Evolutionary conservation across 1,139 yeast genomes (phyloP).

Genomic region (Kodamaea alishanica): DNA sequence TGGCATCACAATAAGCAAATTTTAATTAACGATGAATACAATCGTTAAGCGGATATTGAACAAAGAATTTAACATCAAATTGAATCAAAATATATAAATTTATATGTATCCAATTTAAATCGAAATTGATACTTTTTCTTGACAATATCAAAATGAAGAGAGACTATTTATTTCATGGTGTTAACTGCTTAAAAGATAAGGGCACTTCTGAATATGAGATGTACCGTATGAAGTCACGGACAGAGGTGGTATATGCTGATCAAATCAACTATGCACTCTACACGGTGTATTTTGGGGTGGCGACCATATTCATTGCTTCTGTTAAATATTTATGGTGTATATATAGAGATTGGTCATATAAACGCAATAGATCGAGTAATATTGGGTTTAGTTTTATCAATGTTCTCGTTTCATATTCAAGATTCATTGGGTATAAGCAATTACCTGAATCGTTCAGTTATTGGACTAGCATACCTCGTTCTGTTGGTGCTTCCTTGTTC

Average conservation of each 20-base stretch:
- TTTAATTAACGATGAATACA: too few species aligned
- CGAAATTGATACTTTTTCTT: too few species aligned
- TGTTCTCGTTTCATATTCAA: conserved; percentile 35
- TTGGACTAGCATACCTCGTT: conserved; percentile 48
- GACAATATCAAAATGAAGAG: conserved; percentile 8
- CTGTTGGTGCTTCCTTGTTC: conserved; percentile 46
- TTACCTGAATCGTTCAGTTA: conserved; percentile 35
- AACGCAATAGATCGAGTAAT: conserved; percentile 12
- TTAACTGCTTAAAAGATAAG: conserved; percentile 46
- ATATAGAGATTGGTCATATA: conserved; percentile 31
- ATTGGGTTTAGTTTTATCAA: conserved; percentile 20
- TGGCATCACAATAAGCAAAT: too few species aligned
- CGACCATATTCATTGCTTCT: conserved; percentile 33
- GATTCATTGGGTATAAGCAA: conserved; percentile 50
- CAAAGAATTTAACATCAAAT: too few species aligned
- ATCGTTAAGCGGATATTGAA: too few species aligned
- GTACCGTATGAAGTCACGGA: conserved; percentile 32
- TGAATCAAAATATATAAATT: too few species aligned
- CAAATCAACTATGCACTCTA: conserved; percentile 43
- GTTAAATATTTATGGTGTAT: conserved; percentile 38
- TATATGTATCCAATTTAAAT: too few species aligned
- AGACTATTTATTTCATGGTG: conserved; percentile 30
- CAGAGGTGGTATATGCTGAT: conserved; percentile 35
- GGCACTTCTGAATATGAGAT: conserved; percentile 24
- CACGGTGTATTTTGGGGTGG: conserved; percentile 44